Evolutionary conservation across 2,329 filamentous ascomycete genomes (phyloP), one percentile per base, ranked within the genome.

Genomic region (Talaromyces sp.): DNA sequence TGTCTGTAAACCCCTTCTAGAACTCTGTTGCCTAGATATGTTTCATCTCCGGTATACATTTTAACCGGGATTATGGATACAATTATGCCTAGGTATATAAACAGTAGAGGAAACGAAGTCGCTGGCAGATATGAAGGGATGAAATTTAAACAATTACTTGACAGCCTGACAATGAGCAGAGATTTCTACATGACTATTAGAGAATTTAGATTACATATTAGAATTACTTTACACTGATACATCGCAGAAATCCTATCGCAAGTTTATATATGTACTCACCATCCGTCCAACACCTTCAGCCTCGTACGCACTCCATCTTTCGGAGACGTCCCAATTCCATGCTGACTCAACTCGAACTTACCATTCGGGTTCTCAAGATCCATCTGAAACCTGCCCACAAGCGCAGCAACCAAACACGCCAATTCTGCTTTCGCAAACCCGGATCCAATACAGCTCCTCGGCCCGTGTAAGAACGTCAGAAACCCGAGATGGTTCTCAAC

Each of bases 361-460:
- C 77, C 78, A 64, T 82, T 78, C 25, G 81, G 81, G 78, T 91
- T 86, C 72, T 91, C 89, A 74, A 88, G 79, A 74, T 89, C 84
- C 67, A 88, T 85, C 71, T 85, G 79, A 70, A 96, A 96, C 53
- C 86, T 83, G 0, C 93, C 92, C 2, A 94, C 84, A 83, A 91
- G 88, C 7, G 87, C 84, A 29, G 92, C 93, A 58, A 97, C 75
- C 68, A 97, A 78, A 73, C 90, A 94, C 8, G 91, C 92, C 77
- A 97, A 91, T 81, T 97, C 94, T 0, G 89, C 87, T 74, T 88
- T 89, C 0, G 93, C 91, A 78, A 97, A 97, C 1, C 83, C 83
- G 76, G 89, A 85, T 0, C 93, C 93, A 70, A 97, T 97, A 74
- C 93, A 97, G 73, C 89, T 91, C 62, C 93, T 82, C 1, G 93